phyloP scores from a whole-genome alignment of 768 basidiomycete species.

The Lactarius sanguifluus region DNA sequence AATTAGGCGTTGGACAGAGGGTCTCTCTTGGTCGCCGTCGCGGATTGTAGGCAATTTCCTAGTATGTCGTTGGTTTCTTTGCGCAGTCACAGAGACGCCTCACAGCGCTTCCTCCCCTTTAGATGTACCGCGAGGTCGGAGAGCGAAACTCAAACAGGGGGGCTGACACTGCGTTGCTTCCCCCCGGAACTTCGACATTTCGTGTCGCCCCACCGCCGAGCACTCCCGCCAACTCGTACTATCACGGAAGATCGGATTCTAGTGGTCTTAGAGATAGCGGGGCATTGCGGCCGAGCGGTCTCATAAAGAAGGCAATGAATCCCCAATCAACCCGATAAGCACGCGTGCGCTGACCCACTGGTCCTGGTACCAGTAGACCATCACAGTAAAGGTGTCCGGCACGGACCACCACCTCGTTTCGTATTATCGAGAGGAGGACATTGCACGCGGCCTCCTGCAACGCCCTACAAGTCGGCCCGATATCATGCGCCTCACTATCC shows the following conservation, averaged over 20 bases:
- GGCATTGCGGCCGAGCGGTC: conserved; percentile 45
- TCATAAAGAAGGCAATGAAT: conserved; percentile 74
- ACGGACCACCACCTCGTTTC: conserved; percentile 81
- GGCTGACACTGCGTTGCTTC: conserved; percentile 16
- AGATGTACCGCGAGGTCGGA: conserved; percentile 84
- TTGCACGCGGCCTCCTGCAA: conserved; percentile 65
- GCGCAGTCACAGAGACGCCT: conserved; percentile 11
- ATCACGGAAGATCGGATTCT: conserved; percentile 25
- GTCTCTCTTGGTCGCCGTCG: conserved; percentile 78
- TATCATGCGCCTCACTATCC: conserved; percentile 70
- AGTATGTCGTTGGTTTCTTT: conserved; percentile 42
- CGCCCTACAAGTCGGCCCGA: conserved; percentile 69
- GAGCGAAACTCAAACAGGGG: conserved; percentile 47
- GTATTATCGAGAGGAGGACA: conserved; percentile 81
- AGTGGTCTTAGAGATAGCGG: conserved; percentile 30
- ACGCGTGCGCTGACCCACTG: conserved; percentile 11
- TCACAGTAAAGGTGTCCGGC: conserved; percentile 76
- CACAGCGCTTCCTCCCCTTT: conserved; percentile 1
- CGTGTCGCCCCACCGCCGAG: conserved; percentile 25
- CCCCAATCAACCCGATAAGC: conserved; percentile 6
- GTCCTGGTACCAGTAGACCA: conserved; percentile 53
- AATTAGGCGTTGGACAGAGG: conserved; percentile 85
- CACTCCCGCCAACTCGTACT: conserved; percentile 18
- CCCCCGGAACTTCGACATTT: conserved; percentile 28
- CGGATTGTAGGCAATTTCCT: conserved; percentile 84